Evolutionary conservation across 805 yeast genomes (phyloP).

Genomic region (Blastobotrys americana): DNA sequence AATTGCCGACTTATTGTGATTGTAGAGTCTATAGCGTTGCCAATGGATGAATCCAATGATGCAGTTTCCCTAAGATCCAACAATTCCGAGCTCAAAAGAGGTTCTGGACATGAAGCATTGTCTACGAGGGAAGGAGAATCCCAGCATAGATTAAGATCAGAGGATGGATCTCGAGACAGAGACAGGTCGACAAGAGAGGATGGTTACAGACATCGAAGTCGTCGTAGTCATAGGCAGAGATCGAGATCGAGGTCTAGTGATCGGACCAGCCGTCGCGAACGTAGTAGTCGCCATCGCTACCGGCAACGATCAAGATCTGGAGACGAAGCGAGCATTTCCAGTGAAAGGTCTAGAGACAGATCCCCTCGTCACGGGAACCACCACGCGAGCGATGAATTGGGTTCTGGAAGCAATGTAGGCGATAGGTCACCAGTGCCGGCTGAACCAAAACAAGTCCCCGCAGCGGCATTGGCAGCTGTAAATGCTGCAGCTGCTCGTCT

Average conservation of each 20-base stretch:
- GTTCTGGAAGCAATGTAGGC: no score
- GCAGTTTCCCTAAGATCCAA: no score
- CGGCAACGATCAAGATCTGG: no score
- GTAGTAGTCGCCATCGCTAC: constrained; percentile 13
- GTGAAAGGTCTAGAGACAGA: no score
- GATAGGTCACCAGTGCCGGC: neutral
- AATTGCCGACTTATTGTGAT: no score
- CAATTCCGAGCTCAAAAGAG: neutral
- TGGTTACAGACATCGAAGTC: constrained; percentile 1
- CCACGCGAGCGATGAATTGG: no score
- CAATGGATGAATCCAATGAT: no score
- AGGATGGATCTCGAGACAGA: neutral
- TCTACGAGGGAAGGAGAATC: no score
- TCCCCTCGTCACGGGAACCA: no score
- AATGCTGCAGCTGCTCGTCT: constrained; percentile 4
- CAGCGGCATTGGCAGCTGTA: constrained; percentile 2
- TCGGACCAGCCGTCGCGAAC: constrained; percentile 11
- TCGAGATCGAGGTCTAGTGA: constrained; percentile 9
- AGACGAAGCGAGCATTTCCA: no score
- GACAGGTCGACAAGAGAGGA: neutral
- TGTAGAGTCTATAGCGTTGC: no score
- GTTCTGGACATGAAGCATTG: no score
- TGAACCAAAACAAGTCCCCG: neutral
- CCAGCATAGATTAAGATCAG: neutral
- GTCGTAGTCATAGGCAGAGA: constrained; percentile 12